Evolutionary conservation across 441 rosid species (phyloP).

Genomic region (Croton setiger): DNA sequence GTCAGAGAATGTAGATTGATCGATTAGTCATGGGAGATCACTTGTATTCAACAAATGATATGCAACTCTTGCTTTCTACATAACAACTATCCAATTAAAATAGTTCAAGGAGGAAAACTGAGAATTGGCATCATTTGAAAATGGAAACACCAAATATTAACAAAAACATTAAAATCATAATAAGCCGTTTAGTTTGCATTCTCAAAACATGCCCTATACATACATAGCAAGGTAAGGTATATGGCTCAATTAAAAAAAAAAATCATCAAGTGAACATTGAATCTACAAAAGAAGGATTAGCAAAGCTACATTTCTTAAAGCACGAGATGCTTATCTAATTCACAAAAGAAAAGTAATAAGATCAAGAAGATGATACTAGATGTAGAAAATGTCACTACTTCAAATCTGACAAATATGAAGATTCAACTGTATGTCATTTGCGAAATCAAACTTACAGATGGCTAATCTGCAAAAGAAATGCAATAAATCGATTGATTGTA

Average conservation of each 20-base stretch:
- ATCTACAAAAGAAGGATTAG: background rate
- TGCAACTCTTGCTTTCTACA: background rate
- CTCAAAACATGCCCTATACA: background rate
- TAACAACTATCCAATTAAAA: background rate
- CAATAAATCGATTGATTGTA: background rate
- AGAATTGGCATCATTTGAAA: background rate
- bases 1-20: background rate
- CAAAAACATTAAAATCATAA: background rate
- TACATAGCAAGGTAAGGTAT: background rate
- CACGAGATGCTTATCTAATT: background rate
- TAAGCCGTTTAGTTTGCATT: background rate
- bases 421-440: background rate
- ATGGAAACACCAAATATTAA: background rate
- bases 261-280: background rate
- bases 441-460: background rate
- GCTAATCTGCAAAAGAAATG: background rate
- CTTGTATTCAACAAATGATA: background rate
- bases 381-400: background rate
- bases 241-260: background rate
- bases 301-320: background rate
- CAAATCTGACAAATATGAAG: background rate
- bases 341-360: background rate
- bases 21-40: background rate
- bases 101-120: background rate
- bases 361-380: background rate